Conservation (phyloP, 2,329 filamentous ascomycete species). For the Cladorrhinum sp. region DNA sequence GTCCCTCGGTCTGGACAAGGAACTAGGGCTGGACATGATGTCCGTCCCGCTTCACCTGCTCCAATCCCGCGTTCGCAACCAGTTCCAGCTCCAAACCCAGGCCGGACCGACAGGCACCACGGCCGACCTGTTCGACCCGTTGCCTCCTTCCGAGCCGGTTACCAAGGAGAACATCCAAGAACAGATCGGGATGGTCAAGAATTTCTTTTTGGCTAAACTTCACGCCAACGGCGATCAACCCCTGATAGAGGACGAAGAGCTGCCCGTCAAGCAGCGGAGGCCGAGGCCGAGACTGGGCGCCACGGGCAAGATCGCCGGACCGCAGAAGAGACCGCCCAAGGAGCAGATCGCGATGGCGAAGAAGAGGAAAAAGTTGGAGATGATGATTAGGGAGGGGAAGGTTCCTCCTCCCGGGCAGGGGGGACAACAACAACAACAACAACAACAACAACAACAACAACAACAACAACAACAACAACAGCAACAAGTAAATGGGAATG, state of each 20-base stretch:
- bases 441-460: too few species aligned
- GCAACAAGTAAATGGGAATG: constrained; percentile 32
- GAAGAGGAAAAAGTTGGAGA: constrained; percentile 78
- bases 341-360: constrained; percentile 81
- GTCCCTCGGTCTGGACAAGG: constrained; percentile 85
- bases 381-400: constrained; percentile 33
- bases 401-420: constrained; percentile 28
- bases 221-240: constrained; percentile 79
- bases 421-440: too few species aligned
- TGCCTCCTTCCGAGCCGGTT: constrained; percentile 71
- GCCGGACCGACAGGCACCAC: constrained; percentile 49
- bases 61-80: constrained; percentile 83
- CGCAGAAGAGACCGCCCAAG: constrained; percentile 76
- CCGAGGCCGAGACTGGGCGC: constrained; percentile 63
- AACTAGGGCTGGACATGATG: constrained; percentile 82
- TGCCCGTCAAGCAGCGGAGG: constrained; percentile 86
- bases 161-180: constrained; percentile 72
- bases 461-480: too few species aligned
- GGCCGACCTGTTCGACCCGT: constrained; percentile 62
- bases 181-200: constrained; percentile 83
- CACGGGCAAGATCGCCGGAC: constrained; percentile 82
- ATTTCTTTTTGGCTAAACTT: constrained; percentile 88
- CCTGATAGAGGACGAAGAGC: constrained; percentile 88
- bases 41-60: constrained; percentile 92
- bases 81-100: constrained; percentile 74